phyloP scores from a whole-genome alignment of 1,284 basidiomycete species.

The Moniliella sp. region DNA sequence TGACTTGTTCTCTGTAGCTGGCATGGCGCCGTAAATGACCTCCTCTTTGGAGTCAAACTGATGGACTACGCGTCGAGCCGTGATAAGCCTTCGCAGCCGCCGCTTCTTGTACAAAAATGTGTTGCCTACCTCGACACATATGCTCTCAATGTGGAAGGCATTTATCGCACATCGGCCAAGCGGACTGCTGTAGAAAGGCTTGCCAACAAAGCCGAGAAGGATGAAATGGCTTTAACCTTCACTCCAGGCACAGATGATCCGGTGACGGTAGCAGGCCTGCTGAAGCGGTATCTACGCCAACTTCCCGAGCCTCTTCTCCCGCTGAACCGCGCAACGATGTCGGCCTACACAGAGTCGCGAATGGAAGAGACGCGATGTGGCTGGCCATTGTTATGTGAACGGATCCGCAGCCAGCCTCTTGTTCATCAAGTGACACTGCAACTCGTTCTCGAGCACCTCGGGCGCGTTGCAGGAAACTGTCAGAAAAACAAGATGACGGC shows the following conservation, averaged over 20 bases:
- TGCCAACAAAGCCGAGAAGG: conserved; percentile 66
- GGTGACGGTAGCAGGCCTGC: conserved; percentile 63
- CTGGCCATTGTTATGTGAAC: no score
- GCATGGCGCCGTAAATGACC: conserved; percentile 53
- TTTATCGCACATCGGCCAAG: conserved; percentile 48
- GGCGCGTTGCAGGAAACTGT: no score
- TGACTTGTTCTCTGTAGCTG: conserved; percentile 42
- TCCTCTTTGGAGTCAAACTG: conserved; percentile 77
- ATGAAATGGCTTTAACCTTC: conserved; percentile 67
- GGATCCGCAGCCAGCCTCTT: no score
- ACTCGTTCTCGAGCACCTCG: no score
- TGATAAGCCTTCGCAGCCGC: conserved; percentile 39
- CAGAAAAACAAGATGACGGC: no score
- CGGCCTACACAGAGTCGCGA: no score
- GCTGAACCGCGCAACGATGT: no score
- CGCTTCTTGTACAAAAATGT: conserved; percentile 63
- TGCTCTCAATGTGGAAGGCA: conserved; percentile 39
- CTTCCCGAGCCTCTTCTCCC: conserved; percentile 61
- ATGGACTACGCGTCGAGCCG: conserved; percentile 73
- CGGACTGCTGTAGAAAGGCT: conserved; percentile 65
- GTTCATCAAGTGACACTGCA: no score
- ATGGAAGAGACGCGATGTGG: no score
- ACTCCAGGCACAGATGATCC: conserved; percentile 56
- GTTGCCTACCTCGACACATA: conserved; percentile 61
- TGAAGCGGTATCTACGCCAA: conserved; percentile 80